These are phyloP conservation scores for Sclerotinia minor DNA, from an alignment of 2,329 filamentous ascomycete species.

Conservation along the genomic window DNA sequence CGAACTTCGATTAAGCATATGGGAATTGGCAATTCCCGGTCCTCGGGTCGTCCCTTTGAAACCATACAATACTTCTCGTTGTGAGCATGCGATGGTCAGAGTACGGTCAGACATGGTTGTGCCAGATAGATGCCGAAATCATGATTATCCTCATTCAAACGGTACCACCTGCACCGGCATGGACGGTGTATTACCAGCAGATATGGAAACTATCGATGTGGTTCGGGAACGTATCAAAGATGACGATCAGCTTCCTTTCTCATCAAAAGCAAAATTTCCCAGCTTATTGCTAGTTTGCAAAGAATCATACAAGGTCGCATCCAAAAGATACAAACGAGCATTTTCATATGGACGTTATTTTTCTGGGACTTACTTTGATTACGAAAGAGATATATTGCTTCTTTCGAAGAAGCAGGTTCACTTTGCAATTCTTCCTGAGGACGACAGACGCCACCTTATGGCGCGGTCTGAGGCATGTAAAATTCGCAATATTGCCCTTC, in stretches of 20 bases:
- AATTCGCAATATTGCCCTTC: not conserved
- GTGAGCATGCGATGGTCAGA: constrained; percentile 7
- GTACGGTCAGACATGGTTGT: constrained; percentile 11
- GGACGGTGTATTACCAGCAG: not conserved
- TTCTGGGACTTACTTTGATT: constrained; percentile 6
- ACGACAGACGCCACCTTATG: not conserved
- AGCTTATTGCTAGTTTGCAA: not conserved
- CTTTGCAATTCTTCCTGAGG: too few relatives aligned
- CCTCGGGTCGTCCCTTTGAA: not conserved
- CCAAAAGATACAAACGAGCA: not conserved
- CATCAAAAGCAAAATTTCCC: not conserved
- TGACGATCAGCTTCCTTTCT: not conserved
- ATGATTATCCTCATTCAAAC: not conserved
- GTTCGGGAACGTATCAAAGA: not conserved
- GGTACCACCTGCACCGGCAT: not conserved
- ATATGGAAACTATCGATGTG: not conserved
- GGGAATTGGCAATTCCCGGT: not conserved
- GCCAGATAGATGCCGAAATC: not conserved
- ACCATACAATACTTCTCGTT: not conserved
- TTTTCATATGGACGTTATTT: constrained; percentile 7
- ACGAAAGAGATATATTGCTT: not conserved
- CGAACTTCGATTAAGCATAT: not conserved
- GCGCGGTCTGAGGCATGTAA: not conserved
- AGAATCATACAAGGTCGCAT: not conserved
- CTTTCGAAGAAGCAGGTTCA: not conserved